Conservation (phyloP, 2,329 filamentous ascomycete species). For the Penicillium sp. region DNA sequence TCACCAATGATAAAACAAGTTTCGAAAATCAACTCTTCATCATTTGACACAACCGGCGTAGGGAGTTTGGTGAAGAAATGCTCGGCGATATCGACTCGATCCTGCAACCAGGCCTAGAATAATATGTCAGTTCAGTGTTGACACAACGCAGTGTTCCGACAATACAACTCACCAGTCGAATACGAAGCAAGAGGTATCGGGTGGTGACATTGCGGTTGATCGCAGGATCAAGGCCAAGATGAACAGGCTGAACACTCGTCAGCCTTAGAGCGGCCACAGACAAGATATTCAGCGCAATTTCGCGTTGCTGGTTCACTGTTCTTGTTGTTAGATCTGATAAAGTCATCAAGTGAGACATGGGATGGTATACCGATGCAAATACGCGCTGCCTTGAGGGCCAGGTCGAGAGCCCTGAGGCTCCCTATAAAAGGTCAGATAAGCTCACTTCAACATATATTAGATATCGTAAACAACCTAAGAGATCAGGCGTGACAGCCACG, state of each 20-base stretch:
- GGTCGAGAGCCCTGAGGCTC: constrained; percentile 57
- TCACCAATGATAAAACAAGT: constrained; percentile 72
- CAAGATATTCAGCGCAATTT: constrained; percentile 61
- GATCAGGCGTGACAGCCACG: not conserved
- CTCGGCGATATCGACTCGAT: constrained; percentile 72
- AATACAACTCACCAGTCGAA: constrained; percentile 59
- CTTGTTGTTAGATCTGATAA: constrained; percentile 16
- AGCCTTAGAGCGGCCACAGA: constrained; percentile 64
- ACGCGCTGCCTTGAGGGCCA: constrained; percentile 66
- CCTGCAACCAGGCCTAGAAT: constrained; percentile 70
- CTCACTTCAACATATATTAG: not conserved
- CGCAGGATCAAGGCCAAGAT: constrained; percentile 8
- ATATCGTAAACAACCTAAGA: not conserved
- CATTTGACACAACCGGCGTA: constrained; percentile 40
- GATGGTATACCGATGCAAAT: constrained; percentile 59
- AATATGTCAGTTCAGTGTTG: not conserved
- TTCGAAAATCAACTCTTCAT: constrained; percentile 60
- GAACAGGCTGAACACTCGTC: constrained; percentile 26
- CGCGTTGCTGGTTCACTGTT: constrained; percentile 55
- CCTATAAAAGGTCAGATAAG: constrained; percentile 6
- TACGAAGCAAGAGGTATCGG: constrained; percentile 67
- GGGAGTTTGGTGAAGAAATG: constrained; percentile 68
- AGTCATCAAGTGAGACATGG: not conserved
- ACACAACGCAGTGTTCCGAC: not conserved
- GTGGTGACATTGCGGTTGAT: constrained; percentile 31